A percentile compares a stretch with the other conserved stretches of the same genome.
Conservation (phyloP, 2,329 filamentous ascomycete species). For the Ascochyta viciae-villosae region DNA sequence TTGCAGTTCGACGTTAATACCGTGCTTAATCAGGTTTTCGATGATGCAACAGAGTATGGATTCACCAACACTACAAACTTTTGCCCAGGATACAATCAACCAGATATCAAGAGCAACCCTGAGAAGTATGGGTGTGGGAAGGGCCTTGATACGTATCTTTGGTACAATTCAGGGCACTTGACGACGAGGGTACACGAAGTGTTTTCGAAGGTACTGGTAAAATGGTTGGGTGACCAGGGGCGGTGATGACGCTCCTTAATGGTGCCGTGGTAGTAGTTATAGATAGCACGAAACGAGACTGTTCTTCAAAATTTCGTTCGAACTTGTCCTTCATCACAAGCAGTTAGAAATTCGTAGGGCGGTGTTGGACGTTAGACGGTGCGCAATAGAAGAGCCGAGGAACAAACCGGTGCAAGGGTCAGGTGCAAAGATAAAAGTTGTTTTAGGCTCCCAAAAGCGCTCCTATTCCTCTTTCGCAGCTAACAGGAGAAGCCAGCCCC, state of each 20-base stretch:
- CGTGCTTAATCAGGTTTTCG: constrained; percentile 53
- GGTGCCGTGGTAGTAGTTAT: too few relatives aligned
- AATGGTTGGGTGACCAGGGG: constrained; percentile 26
- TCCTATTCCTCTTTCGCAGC: too few relatives aligned
- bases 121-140: constrained; percentile 55
- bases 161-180: constrained; percentile 59
- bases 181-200: constrained; percentile 52
- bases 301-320: too few relatives aligned
- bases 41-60: constrained; percentile 51
- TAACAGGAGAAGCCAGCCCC: too few relatives aligned
- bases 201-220: constrained; percentile 39
- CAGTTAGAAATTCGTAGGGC: too few relatives aligned
- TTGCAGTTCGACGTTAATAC: constrained; percentile 56
- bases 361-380: too few relatives aligned
- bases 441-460: too few relatives aligned
- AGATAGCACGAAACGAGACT: too few relatives aligned
- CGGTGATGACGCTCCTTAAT: not conserved
- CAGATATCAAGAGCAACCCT: constrained; percentile 54
- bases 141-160: constrained; percentile 54
- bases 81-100: constrained; percentile 55
- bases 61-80: constrained; percentile 57
- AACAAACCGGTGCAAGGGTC: too few relatives aligned
- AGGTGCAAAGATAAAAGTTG: too few relatives aligned
- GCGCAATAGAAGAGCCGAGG: too few relatives aligned
- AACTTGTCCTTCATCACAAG: too few relatives aligned